These are phyloP conservation scores for Staphylotrichum longicolle DNA, from an alignment of 495 filamentous ascomycete species.

Conservation along the genomic window DNA sequence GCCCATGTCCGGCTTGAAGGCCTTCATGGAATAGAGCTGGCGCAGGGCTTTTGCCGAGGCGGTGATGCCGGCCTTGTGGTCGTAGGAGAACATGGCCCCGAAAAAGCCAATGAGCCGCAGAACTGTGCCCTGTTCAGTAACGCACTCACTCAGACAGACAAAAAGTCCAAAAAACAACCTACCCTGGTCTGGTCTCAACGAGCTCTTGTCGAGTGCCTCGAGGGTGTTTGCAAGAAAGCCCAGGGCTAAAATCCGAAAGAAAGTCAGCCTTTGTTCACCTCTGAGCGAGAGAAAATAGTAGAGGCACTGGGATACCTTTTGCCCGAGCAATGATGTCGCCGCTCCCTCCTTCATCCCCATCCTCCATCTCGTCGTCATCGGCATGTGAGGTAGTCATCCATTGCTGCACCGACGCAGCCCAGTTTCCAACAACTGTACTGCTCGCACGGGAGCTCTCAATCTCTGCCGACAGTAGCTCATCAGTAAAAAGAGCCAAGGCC, in stretches of 20 bases:
- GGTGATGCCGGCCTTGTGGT: conserved; percentile 50
- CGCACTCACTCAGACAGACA: not conserved
- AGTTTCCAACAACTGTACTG: conserved; percentile 44
- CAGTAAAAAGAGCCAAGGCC: not conserved
- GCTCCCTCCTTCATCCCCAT: conserved; percentile 35
- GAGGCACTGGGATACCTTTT: conserved; percentile 28
- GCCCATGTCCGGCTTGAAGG: conserved; percentile 45
- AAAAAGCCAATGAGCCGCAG: conserved; percentile 48
- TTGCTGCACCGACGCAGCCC: conserved; percentile 48
- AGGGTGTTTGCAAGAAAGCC: conserved; percentile 48
- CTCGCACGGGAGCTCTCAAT: conserved; percentile 45
- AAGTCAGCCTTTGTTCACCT: conserved; percentile 2
- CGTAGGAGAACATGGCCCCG: conserved; percentile 48
- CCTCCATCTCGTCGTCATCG: conserved; percentile 31
- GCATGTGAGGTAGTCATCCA: conserved; percentile 42
- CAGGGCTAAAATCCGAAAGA: conserved; percentile 30
- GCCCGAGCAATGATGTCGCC: conserved; percentile 45
- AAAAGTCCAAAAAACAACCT: not conserved
- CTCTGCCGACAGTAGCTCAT: conserved; percentile 23
- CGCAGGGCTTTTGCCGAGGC: conserved; percentile 48
- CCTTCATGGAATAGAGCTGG: conserved; percentile 43
- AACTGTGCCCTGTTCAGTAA: conserved; percentile 21
- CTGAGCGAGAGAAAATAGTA: no score
- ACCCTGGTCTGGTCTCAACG: conserved; percentile 43
- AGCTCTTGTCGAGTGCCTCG: conserved; percentile 37